Conservation (phyloP, 2,329 filamentous ascomycete species). For the Aspergillus jensenii region DNA sequence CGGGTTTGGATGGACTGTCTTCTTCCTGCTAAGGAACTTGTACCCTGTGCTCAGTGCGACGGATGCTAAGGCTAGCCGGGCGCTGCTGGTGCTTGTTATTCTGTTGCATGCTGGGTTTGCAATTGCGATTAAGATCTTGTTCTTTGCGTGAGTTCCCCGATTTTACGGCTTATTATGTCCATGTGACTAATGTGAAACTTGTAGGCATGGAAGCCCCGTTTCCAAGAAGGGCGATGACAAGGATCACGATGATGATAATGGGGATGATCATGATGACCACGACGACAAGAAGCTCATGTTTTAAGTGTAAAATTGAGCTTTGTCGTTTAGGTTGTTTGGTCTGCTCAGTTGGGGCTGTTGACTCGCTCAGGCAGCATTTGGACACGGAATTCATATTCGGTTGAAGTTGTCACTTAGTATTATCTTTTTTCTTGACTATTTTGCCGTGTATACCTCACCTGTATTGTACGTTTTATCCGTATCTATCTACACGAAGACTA, state of each 20-base stretch:
- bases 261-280: constrained; percentile 21
- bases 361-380: constrained; percentile 24
- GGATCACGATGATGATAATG: constrained; percentile 25
- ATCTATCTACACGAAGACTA: background rate
- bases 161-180: background rate
- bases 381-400: background rate
- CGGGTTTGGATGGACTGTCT: constrained; percentile 78
- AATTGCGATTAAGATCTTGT: constrained; percentile 92
- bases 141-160: constrained; percentile 68
- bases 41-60: constrained; percentile 91
- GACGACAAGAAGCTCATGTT: constrained; percentile 32
- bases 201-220: constrained; percentile 63
- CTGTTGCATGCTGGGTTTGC: constrained; percentile 84
- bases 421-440: background rate
- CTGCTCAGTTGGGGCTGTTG: constrained; percentile 5
- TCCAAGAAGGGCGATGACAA: constrained; percentile 42
- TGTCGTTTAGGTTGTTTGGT: background rate
- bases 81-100: constrained; percentile 79
- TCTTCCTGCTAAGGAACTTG: constrained; percentile 81
- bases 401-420: background rate
- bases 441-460: constrained; percentile 12
- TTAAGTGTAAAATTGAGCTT: constrained; percentile 18
- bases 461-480: constrained; percentile 12
- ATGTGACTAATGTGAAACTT: constrained; percentile 13
- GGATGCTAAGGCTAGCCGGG: constrained; percentile 86